Evolutionary conservation across 1,284 basidiomycete genomes (phyloP).

Genomic region (Naganishia albida): DNA sequence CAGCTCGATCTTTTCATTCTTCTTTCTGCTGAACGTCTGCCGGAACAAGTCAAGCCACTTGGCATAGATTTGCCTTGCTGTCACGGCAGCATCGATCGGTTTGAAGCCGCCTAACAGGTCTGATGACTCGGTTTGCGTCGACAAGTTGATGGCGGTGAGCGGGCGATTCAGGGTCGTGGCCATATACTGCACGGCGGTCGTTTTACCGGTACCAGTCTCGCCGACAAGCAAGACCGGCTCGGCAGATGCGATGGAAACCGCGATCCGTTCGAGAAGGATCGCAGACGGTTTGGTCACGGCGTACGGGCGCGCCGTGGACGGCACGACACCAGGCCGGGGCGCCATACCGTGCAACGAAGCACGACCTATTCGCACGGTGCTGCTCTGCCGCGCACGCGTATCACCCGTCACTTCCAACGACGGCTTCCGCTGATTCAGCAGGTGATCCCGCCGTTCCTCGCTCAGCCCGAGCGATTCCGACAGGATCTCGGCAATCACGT

Average conservation of each 20-base stretch:
- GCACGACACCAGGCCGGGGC: constrained; percentile 32
- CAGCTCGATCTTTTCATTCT: constrained; percentile 84
- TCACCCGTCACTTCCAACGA: constrained; percentile 65
- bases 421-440: constrained; percentile 64
- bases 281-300: constrained; percentile 87
- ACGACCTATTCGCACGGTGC: constrained; percentile 63
- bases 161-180: constrained; percentile 75
- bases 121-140: constrained; percentile 93
- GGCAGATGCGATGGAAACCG: constrained; percentile 67
- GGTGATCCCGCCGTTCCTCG: constrained; percentile 62
- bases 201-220: constrained; percentile 99
- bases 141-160: constrained; percentile 87
- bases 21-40: constrained; percentile 82
- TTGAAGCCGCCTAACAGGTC: constrained; percentile 95
- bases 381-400: constrained; percentile 60
- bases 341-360: constrained; percentile 48
- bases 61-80: constrained; percentile 73
- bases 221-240: constrained; percentile 93
- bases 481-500: constrained; percentile 55
- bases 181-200: constrained; percentile 85
- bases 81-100: constrained; percentile 81
- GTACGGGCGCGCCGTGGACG: constrained; percentile 62
- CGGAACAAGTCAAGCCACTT: constrained; percentile 82
- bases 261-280: constrained; percentile 76
- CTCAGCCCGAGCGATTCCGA: constrained; percentile 69